Evolutionary conservation across 495 filamentous ascomycete genomes (phyloP).

Genomic region (Penicillium crystallinum): DNA sequence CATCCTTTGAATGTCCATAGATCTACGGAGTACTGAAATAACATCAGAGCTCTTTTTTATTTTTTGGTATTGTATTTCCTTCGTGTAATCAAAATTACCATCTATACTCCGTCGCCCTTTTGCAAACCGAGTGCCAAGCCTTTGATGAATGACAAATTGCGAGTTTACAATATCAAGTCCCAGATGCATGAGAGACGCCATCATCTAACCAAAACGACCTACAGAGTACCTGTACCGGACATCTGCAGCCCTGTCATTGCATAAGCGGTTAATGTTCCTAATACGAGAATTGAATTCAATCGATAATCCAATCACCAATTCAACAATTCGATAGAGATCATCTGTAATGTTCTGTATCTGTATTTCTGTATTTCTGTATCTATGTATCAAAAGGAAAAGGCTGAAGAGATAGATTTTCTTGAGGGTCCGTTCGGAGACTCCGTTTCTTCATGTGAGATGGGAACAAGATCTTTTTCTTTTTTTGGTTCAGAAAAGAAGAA

Average conservation of each 20-base stretch:
- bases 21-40: too few relatives aligned
- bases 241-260: conserved; percentile 19
- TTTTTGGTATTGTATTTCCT: conserved; percentile 9
- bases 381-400: background rate
- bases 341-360: too few relatives aligned
- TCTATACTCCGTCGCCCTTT: conserved; percentile 7
- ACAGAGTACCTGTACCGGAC: background rate
- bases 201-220: too few relatives aligned
- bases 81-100: conserved; percentile 7
- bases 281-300: too few relatives aligned
- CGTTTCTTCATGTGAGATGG: conserved; percentile 9
- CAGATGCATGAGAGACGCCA: too few relatives aligned
- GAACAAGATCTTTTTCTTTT: background rate
- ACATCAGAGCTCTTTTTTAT: conserved; percentile 8
- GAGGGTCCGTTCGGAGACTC: too few relatives aligned
- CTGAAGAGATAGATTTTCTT: too few relatives aligned
- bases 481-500: background rate
- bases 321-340: too few relatives aligned
- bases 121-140: conserved; percentile 1
- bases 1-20: too few relatives aligned
- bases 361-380: too few relatives aligned
- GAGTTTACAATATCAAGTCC: too few relatives aligned
- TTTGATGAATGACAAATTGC: conserved; percentile 18
- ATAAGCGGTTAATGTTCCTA: conserved; percentile 14
- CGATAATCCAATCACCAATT: too few relatives aligned